phyloP scores from a whole-genome alignment of 805 yeast genomes.

The Candida quercuum region DNA sequence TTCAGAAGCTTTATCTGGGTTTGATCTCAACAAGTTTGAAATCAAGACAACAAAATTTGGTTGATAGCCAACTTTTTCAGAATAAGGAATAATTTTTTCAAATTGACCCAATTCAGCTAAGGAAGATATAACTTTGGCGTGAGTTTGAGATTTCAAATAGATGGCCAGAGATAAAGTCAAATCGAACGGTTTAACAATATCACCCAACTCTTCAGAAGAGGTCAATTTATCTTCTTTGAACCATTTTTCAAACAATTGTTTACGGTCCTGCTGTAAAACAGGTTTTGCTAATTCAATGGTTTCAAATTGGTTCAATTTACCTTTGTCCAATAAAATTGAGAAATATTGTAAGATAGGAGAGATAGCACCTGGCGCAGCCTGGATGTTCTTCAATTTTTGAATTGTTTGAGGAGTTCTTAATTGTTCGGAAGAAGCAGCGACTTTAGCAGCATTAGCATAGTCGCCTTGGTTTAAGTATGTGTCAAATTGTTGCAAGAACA shows the following conservation, averaged over 20 bases:
- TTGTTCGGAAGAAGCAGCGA: constrained; percentile 92
- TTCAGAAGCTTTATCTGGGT: constrained; percentile 98
- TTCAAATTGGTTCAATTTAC: constrained; percentile 87
- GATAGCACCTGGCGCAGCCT: constrained; percentile 89
- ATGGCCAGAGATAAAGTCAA: constrained; percentile 84
- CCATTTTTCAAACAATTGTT: constrained; percentile 93
- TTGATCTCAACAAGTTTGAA: constrained; percentile 84
- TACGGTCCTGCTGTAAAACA: constrained; percentile 90
- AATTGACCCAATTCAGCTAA: constrained; percentile 95
- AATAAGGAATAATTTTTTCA: constrained; percentile 91
- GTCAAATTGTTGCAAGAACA: constrained; percentile 89
- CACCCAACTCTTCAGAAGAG: constrained; percentile 96
- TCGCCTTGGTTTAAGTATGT: constrained; percentile 78
- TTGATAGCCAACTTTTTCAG: constrained; percentile 79
- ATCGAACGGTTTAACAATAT: constrained; percentile 85
- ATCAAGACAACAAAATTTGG: constrained; percentile 89
- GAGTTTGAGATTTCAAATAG: constrained; percentile 75
- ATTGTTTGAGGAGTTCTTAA: constrained; percentile 93
- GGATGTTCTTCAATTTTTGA: constrained; percentile 83
- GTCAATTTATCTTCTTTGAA: constrained; percentile 91
- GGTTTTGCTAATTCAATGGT: constrained; percentile 94
- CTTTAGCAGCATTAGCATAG: constrained; percentile 88
- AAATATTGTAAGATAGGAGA: constrained; percentile 93
- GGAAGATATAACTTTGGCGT: constrained; percentile 84
- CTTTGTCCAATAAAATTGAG: constrained; percentile 86